Conservation (phyloP, 192 early-diverging fungal genomes). For the Ramicandelaber brevisporus region DNA sequence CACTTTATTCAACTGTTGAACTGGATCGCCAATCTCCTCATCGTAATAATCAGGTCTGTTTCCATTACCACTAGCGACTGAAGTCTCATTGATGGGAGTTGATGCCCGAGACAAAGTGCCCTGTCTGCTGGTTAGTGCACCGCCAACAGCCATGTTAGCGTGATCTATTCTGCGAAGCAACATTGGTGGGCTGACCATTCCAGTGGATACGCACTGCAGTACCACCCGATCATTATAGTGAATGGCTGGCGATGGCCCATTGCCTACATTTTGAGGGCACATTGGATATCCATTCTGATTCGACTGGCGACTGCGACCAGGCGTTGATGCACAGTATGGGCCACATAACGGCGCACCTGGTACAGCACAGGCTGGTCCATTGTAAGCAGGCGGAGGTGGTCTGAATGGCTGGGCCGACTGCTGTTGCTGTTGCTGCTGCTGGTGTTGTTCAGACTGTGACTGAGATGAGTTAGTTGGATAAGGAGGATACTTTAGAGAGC, state of each 20-base stretch:
- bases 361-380: no score
- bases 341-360: no score
- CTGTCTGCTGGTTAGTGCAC: slow-evolving; percentile 11
- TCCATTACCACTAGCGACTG: slow-evolving; percentile 1
- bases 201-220: slow-evolving; percentile 66
- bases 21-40: slow-evolving; percentile 51
- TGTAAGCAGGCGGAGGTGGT: no score
- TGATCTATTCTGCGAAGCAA: slow-evolving; percentile 68
- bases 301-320: no score
- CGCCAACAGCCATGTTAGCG: slow-evolving; percentile 46
- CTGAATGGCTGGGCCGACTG: no score
- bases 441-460: no score
- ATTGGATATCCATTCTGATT: no score
- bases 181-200: slow-evolving; percentile 54
- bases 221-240: slow-evolving; percentile 75
- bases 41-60: slow-evolving; percentile 13
- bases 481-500: no score
- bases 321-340: no score
- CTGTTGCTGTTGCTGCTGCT: no score
- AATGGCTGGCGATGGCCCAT: slow-evolving; percentile 14
- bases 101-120: slow-evolving; percentile 22
- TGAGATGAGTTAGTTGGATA: no score
- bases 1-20: slow-evolving; percentile 77
- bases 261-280: slow-evolving; percentile 4
- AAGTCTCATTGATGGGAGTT: slow-evolving; percentile 3